phyloP scores from a whole-genome alignment of 352 stramenopile species.

The Globisporangium cederbergense region DNA sequence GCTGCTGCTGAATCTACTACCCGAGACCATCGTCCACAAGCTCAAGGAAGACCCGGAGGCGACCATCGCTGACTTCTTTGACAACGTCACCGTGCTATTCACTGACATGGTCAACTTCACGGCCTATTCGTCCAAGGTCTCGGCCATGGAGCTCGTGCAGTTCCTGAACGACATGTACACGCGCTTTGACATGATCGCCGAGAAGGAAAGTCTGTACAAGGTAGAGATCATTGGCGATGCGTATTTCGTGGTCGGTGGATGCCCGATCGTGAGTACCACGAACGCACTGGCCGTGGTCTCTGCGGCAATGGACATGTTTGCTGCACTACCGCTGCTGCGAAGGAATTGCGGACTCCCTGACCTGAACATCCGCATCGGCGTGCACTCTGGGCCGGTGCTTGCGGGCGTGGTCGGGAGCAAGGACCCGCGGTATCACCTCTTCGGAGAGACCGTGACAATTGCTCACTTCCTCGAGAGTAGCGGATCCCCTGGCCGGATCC shows the following conservation, averaged over 20 bases:
- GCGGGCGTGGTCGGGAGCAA: slow-evolving; percentile 83
- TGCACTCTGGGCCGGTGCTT: slow-evolving; percentile 80
- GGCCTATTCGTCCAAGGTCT: slow-evolving; percentile 75
- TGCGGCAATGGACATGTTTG: slow-evolving; percentile 76
- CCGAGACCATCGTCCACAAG: slow-evolving; percentile 83
- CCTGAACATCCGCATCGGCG: slow-evolving; percentile 84
- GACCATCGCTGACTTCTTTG: slow-evolving; percentile 82
- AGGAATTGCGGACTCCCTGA: slow-evolving; percentile 74
- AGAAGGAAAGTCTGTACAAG: slow-evolving; percentile 87
- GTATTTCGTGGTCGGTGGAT: slow-evolving; percentile 81
- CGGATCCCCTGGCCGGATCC: slow-evolving; percentile 67
- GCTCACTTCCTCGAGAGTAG: slow-evolving; percentile 80
- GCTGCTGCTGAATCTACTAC: slow-evolving; percentile 71
- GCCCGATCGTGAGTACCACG: slow-evolving; percentile 52
- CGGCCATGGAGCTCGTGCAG: slow-evolving; percentile 83
- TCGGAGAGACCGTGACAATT: slow-evolving; percentile 84
- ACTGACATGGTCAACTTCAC: slow-evolving; percentile 88
- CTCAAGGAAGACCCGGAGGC: slow-evolving; percentile 74
- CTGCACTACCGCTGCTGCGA: slow-evolving; percentile 46
- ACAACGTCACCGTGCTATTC: slow-evolving; percentile 85
- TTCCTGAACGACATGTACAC: slow-evolving; percentile 90
- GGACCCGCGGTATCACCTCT: slow-evolving; percentile 83
- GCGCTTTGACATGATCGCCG: slow-evolving; percentile 79
- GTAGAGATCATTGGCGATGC: slow-evolving; percentile 89
- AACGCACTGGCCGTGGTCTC: slow-evolving; percentile 74